Evolutionary conservation across 805 yeast species (phyloP).

Genomic region (Danielia oregonensis): DNA sequence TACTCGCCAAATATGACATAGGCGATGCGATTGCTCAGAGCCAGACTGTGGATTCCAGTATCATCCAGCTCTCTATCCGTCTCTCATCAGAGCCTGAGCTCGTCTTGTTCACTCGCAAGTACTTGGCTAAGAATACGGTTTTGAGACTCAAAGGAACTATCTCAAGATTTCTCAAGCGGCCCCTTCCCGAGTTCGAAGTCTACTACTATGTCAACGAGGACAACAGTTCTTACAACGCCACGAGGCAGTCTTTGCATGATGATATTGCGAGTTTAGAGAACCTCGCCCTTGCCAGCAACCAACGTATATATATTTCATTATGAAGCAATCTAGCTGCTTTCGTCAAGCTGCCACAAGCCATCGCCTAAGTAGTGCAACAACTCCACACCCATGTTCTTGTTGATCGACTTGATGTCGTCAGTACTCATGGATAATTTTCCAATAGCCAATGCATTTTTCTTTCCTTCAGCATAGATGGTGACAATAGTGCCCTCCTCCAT

Average conservation of each 20-base stretch:
- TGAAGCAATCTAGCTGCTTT: constrained; percentile 14
- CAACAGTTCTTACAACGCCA: constrained; percentile 7
- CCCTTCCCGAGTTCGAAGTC: constrained; percentile 23
- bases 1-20: constrained; percentile 31
- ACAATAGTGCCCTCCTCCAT: constrained; percentile 68
- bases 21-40: neutral
- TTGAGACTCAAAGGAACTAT: constrained; percentile 34
- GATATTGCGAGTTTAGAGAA: constrained; percentile 26
- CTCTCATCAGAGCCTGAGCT: constrained; percentile 2
- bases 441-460: constrained; percentile 83
- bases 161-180: constrained; percentile 12
- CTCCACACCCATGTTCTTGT: constrained; percentile 89
- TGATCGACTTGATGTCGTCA: constrained; percentile 75
- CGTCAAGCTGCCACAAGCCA: constrained; percentile 71
- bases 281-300: constrained; percentile 19
- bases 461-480: constrained; percentile 86
- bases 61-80: constrained; percentile 4
- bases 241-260: constrained; percentile 23
- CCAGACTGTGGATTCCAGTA: neutral
- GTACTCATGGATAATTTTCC: constrained; percentile 88
- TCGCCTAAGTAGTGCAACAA: constrained; percentile 82
- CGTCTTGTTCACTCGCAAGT: constrained; percentile 12
- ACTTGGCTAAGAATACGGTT: constrained; percentile 24
- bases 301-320: constrained; percentile 11
- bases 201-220: constrained; percentile 23